Conservation (phyloP, 495 filamentous ascomycete genomes). For the Penicillium coffeae region DNA sequence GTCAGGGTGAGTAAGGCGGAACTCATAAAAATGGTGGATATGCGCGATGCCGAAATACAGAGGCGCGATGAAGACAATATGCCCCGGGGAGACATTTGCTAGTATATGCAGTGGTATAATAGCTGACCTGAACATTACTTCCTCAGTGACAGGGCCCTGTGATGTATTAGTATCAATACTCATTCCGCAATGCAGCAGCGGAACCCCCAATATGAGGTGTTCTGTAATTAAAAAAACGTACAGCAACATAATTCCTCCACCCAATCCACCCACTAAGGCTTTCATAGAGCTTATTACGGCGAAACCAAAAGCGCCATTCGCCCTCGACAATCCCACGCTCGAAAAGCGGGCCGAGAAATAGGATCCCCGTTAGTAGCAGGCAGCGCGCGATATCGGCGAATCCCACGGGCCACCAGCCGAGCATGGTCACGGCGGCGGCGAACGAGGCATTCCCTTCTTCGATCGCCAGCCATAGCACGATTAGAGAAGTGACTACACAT, state of each 20-base stretch:
- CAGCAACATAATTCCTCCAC: conserved; percentile 62
- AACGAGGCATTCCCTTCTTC: conserved; percentile 41
- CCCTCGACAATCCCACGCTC: conserved; percentile 67
- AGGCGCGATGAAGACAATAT: conserved; percentile 73
- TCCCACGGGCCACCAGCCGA: conserved; percentile 74
- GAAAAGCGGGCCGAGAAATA: conserved; percentile 84
- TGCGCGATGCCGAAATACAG: conserved; percentile 94
- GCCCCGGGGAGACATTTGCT: conserved; percentile 52
- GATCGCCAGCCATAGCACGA: conserved; percentile 60
- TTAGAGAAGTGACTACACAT: conserved; percentile 55
- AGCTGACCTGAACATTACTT: conserved; percentile 85
- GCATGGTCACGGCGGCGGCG: conserved; percentile 53
- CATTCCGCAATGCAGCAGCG: neutral
- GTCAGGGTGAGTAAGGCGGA: conserved; percentile 72
- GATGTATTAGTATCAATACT: conserved; percentile 6
- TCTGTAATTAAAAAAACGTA: conserved; percentile 27
- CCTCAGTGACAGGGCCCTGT: conserved; percentile 87
- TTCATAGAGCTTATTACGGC: conserved; percentile 36
- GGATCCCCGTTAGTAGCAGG: conserved; percentile 65
- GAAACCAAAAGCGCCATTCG: conserved; percentile 64
- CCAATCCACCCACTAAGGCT: conserved; percentile 58
- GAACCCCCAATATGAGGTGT: no score
- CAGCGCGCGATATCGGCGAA: conserved; percentile 53
- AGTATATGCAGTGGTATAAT: conserved; percentile 78
- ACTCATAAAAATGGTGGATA: conserved; percentile 95